A percentile compares a stretch with the other conserved stretches of the same genome.
Conservation (phyloP, 2,329 filamentous ascomycete species). For the Phialocephala sp. region DNA sequence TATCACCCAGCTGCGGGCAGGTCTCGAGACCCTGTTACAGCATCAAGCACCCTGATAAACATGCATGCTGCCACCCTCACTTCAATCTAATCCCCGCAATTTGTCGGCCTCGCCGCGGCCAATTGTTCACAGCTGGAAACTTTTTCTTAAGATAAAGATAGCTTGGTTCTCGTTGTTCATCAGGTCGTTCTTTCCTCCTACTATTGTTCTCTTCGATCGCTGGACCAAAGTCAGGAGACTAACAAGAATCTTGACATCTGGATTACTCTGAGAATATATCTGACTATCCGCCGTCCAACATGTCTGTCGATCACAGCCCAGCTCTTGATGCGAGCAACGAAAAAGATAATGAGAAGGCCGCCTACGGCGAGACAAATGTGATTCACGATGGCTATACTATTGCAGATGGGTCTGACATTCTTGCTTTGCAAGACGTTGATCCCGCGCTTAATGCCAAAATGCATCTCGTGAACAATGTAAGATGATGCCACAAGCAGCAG, state of each 20-base stretch:
- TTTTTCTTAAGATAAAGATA: conserved; percentile 14
- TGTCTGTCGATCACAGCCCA: conserved; percentile 15
- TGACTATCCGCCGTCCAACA: neutral
- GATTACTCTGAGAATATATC: neutral
- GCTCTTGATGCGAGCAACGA: conserved; percentile 8
- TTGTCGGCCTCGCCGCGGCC: conserved; percentile 3
- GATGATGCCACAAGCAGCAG: conserved; percentile 33
- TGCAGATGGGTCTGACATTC: conserved; percentile 51
- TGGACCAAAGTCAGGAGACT: neutral
- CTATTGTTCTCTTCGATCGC: neutral
- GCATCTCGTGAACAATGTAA: conserved; percentile 70
- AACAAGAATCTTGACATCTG: neutral
- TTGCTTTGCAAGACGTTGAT: conserved; percentile 63
- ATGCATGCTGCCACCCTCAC: neutral
- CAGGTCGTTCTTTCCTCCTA: neutral
- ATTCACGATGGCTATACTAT: conserved; percentile 21
- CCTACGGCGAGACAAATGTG: conserved; percentile 17
- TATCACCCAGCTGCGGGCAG: neutral
- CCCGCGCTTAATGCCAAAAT: conserved; percentile 69
- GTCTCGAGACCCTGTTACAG: neutral
- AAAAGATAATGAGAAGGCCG: conserved; percentile 25
- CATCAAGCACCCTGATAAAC: neutral
- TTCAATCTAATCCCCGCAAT: conserved; percentile 2
- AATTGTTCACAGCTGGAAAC: neutral
- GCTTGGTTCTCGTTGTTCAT: neutral